Evolutionary conservation across 2,329 filamentous ascomycete genomes (phyloP).

Genomic region (Fusarium temperatum): DNA sequence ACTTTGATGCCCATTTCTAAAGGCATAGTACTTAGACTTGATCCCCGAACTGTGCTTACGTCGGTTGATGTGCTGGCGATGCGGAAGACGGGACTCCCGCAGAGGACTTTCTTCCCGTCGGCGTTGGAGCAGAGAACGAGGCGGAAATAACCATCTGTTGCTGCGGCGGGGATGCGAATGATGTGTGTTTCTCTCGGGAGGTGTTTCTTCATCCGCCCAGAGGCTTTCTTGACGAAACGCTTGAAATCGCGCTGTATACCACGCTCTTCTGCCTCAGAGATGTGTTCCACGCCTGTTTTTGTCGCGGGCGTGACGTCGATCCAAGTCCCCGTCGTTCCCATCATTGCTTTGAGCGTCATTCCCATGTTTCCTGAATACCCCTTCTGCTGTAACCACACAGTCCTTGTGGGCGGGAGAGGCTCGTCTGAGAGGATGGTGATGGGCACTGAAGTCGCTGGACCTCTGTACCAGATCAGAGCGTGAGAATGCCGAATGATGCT

Average conservation of each 20-base stretch:
- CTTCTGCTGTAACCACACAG: constrained; percentile 73
- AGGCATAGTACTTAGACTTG: constrained; percentile 71
- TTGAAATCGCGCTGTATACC: constrained; percentile 74
- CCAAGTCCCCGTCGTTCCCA: constrained; percentile 69
- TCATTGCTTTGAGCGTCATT: constrained; percentile 70
- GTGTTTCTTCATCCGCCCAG: constrained; percentile 58
- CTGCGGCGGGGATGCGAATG: constrained; percentile 69
- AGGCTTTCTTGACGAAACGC: constrained; percentile 67
- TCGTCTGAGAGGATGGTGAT: constrained; percentile 71
- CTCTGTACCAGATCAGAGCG: constrained; percentile 72
- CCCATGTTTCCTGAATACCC: constrained; percentile 75
- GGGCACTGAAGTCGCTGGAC: constrained; percentile 69
- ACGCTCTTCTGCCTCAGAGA: constrained; percentile 67
- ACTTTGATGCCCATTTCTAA: constrained; percentile 71
- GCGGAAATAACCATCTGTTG: constrained; percentile 74
- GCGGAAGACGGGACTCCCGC: constrained; percentile 73
- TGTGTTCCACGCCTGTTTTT: constrained; percentile 55
- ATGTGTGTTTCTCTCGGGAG: constrained; percentile 69
- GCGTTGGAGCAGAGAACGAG: constrained; percentile 67
- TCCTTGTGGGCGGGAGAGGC: constrained; percentile 64
- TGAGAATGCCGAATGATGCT: constrained; percentile 73
- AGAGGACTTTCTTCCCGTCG: constrained; percentile 63
- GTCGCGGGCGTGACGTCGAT: constrained; percentile 72
- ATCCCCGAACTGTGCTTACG: constrained; percentile 69
- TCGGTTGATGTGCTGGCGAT: constrained; percentile 73